Percentiles rank a stretch among this genome's conserved stretches.
Conservation (phyloP, 495 filamentous ascomycete species). For the Penicillium samsonianum region DNA sequence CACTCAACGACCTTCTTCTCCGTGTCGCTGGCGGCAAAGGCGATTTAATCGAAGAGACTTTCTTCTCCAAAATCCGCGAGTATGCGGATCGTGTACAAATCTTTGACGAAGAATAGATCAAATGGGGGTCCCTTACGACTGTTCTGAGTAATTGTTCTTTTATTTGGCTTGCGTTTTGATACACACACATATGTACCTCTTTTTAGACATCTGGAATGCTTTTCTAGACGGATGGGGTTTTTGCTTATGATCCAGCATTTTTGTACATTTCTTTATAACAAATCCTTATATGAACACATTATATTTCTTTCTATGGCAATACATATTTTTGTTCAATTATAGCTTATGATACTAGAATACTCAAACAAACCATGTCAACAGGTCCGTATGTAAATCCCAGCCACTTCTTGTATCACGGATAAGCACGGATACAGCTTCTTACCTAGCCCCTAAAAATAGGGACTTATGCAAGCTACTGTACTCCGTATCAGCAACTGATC, state of each 20-base stretch:
- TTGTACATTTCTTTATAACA: constrained; percentile 7
- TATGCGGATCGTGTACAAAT: constrained; percentile 82
- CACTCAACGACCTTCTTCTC: constrained; percentile 87
- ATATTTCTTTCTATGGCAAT: background rate
- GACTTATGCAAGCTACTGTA: background rate
- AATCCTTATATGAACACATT: background rate
- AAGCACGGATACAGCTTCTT: background rate
- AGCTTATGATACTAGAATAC: background rate
- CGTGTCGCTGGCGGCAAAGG: constrained; percentile 87
- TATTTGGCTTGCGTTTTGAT: constrained; percentile 1
- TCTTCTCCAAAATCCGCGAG: constrained; percentile 75
- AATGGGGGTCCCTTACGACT: background rate
- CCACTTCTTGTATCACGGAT: background rate
- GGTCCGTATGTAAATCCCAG: background rate
- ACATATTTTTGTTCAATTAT: background rate
- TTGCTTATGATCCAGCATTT: background rate
- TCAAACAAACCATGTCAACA: background rate
- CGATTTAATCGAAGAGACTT: constrained; percentile 72
- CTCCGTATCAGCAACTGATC: background rate
- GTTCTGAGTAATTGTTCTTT: background rate
- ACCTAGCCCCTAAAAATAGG: background rate
- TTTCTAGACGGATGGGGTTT: constrained; percentile 6
- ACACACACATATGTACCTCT: background rate
- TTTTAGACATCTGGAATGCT: background rate
- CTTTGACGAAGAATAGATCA: constrained; percentile 57